These are phyloP conservation scores for Metrosideros polymorpha DNA, from an alignment of 441 rosid species.

Conservation along the genomic window DNA sequence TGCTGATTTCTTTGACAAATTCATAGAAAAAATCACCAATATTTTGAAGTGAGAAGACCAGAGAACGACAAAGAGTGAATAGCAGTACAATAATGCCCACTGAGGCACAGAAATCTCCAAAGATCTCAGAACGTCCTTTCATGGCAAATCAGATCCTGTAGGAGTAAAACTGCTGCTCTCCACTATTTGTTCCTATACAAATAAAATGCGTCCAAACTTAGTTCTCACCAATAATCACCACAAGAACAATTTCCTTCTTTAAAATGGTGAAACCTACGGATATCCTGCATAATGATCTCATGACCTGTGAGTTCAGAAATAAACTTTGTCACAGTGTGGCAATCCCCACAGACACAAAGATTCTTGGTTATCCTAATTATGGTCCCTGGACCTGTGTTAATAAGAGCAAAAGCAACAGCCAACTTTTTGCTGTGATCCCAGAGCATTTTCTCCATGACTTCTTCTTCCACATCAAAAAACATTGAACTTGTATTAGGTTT, in stretches of 20 bases:
- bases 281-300: slow-evolving; percentile 13
- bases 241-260: slow-evolving; percentile 16
- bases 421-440: slow-evolving; percentile 17
- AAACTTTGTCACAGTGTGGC: slow-evolving; percentile 5
- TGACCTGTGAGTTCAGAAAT: slow-evolving; percentile 10
- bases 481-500: slow-evolving; percentile 11
- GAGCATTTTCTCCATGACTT: slow-evolving; percentile 7
- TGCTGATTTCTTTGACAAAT: slow-evolving; percentile 23
- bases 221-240: neutral
- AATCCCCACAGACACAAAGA: slow-evolving; percentile 12
- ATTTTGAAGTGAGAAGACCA: slow-evolving; percentile 16
- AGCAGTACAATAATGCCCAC: neutral
- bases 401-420: slow-evolving; percentile 15
- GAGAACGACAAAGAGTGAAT: neutral
- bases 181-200: neutral
- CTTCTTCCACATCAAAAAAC: slow-evolving; percentile 9
- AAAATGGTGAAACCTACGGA: slow-evolving; percentile 11
- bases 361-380: slow-evolving; percentile 14
- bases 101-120: neutral
- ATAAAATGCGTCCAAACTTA: neutral
- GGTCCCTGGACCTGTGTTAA: slow-evolving; percentile 11
- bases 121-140: neutral
- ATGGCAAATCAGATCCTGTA: neutral
- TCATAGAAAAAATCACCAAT: slow-evolving; percentile 21
- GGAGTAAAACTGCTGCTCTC: neutral